Base-by-base conservation (phyloP, 2,329 filamentous ascomycete species). In the Diplodia mutila region DNA sequence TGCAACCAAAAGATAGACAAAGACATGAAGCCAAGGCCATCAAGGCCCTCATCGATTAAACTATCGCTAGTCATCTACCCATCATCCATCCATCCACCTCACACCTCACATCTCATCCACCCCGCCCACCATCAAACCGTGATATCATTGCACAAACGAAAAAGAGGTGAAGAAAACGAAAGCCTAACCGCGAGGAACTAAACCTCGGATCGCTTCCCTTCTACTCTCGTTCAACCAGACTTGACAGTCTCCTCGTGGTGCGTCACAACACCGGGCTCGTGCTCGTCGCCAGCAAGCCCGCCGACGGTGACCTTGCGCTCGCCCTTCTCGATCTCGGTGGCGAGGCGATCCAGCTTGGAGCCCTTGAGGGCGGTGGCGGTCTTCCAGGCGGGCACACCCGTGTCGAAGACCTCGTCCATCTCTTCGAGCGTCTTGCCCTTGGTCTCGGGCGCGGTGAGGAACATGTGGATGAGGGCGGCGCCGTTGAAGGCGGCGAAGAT, bases 301-400 rank as follows among this genome's bases (percentile, higher is more conserved):
- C 16, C 18, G 39, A 61, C 46, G 16, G 57, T 57, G 67, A 71
- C 68, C 67, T 69, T 70, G 61, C 67, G 34, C 53, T 68, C 49
- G 39, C 77, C 78, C 48, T 73, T 74, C 68, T 79, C 78, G 65
- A 80, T 80, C 37, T 80, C 77, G 21, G 69, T 70, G 53, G 73
- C 69, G 18, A 79, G 69, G 54, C 74, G 69, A 34, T 80, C 78
- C 25, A 80, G 74, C 64, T 77, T 73, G 21, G 76, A 78, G 39
- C 68, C 73, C 32, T 71, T 71, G 49, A 72, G 72, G 11, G 70
- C 70, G 16, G 14, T 23, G 57, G 12, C 34, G 16, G 71, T 67
- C n/a, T 27, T 23, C 61, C 61, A 65, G 21, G 61, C 61, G 6
- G 61, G 61, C 16, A 65, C 23, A 25, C 51, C 61, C 46, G 61